Conservation (phyloP, 257 asterid species). For the Capsicum chinense region DNA sequence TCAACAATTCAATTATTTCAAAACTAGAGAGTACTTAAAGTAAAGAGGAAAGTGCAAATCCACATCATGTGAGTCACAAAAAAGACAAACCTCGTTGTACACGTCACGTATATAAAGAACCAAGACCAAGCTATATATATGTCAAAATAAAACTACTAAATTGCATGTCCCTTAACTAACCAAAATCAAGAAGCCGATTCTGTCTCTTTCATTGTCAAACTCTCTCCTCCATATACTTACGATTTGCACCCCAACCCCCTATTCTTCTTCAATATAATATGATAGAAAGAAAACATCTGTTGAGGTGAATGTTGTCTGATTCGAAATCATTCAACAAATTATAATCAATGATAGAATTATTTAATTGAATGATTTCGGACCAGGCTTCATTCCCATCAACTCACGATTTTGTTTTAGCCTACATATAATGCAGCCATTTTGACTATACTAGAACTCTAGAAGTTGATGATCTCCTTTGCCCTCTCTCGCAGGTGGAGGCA, state of each 20-base stretch:
- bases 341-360: not conserved
- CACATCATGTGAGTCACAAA: constrained; percentile 35
- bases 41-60: constrained; percentile 2
- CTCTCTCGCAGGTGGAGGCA: not conserved
- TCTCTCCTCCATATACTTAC: not conserved
- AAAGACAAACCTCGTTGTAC: not conserved
- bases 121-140: not conserved
- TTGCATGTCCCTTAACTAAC: constrained; percentile 41
- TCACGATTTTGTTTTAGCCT: constrained; percentile 17
- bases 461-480: too few relatives aligned
- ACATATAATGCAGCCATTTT: not conserved
- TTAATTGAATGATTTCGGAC: constrained; percentile 71
- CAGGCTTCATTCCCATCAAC: constrained; percentile 81
- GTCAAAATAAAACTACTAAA: not conserved
- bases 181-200: constrained; percentile 31
- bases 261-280: not conserved
- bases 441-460: too few relatives aligned
- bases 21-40: not conserved
- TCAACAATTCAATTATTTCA: too few relatives aligned
- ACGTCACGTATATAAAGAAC: constrained; percentile 22
- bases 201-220: not conserved
- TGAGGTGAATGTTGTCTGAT: constrained; percentile 59
- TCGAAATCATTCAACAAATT: constrained; percentile 47
- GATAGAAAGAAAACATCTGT: constrained; percentile 20
- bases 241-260: not conserved